Conservation (phyloP, 495 filamentous ascomycete genomes). For the Aspergillus mulundensis region DNA sequence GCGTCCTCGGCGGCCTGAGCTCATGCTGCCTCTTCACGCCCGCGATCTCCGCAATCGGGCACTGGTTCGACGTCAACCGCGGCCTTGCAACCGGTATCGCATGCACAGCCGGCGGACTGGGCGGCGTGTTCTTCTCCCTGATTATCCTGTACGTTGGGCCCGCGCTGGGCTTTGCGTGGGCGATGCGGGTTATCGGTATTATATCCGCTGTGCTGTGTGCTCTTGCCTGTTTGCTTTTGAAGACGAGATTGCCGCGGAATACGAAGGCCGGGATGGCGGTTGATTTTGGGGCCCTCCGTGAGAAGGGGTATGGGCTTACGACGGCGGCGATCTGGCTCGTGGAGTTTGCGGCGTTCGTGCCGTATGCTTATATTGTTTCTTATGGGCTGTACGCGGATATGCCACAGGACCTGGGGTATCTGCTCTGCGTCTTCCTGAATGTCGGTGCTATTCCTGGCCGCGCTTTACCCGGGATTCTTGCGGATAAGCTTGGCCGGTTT, state of each 20-base stretch:
- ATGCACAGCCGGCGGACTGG: conserved; percentile 63
- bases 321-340: conserved; percentile 63
- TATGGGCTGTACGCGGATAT: conserved; percentile 42
- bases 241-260: conserved; percentile 19
- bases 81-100: conserved; percentile 72
- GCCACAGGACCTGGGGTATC: conserved; percentile 49
- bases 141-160: conserved; percentile 61
- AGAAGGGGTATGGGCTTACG: conserved; percentile 42
- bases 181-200: conserved; percentile 60
- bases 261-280: conserved; percentile 19
- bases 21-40: conserved; percentile 58
- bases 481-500: conserved; percentile 65
- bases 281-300: conserved; percentile 28
- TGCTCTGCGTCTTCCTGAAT: conserved; percentile 51
- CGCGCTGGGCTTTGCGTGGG: conserved; percentile 66
- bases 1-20: conserved; percentile 32
- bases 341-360: conserved; percentile 72
- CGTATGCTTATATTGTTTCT: conserved; percentile 63
- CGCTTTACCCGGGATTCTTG: conserved; percentile 53
- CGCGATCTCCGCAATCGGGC: conserved; percentile 52
- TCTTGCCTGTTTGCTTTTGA: conserved; percentile 23
- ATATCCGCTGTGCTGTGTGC: conserved; percentile 50
- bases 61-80: conserved; percentile 67
- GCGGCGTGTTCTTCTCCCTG: conserved; percentile 68
- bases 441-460: conserved; percentile 43